These are phyloP conservation scores for Pichia sp. DNA, from an alignment of 1,139 yeast species.

Conservation along the genomic window DNA sequence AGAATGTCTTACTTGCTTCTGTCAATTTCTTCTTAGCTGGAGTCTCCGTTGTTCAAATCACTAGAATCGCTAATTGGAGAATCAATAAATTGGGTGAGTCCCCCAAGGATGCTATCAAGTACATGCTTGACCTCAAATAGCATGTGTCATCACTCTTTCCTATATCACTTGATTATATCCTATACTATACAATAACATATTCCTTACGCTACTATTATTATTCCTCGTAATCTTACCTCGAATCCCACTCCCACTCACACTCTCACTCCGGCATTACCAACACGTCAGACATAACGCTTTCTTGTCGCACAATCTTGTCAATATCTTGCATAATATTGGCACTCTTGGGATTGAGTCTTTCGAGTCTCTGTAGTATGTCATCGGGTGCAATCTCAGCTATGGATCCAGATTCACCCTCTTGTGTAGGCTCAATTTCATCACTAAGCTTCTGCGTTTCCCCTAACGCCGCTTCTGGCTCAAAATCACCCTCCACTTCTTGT, in stretches of 20 bases:
- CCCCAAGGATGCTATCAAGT: constrained; percentile 45
- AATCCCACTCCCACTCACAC: too few relatives aligned
- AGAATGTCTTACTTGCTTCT: constrained; percentile 79
- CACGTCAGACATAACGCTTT: constrained; percentile 20
- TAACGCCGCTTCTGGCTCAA: constrained; percentile 14
- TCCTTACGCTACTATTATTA: too few relatives aligned
- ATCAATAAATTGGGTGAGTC: constrained; percentile 36
- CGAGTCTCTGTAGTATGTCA: constrained; percentile 23
- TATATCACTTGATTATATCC: too few relatives aligned
- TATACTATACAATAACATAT: too few relatives aligned
- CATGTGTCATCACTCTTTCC: too few relatives aligned
- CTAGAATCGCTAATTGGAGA: constrained; percentile 65
- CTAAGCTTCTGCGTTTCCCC: constrained; percentile 13
- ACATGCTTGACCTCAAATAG: constrained; percentile 46
- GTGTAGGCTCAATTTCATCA: constrained; percentile 26
- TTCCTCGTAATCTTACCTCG: too few relatives aligned
- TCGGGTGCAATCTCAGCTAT: constrained; percentile 28
- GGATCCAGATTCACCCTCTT: too few relatives aligned
- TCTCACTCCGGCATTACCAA: too few relatives aligned
- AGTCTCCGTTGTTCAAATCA: constrained; percentile 81
- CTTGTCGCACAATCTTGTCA: constrained; percentile 44
- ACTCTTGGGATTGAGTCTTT: constrained; percentile 25
- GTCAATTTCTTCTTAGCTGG: constrained; percentile 91
- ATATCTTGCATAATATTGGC: constrained; percentile 30
- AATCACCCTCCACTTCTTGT: constrained; percentile 18